Evolutionary conservation across 176 grass and related monocot genomes (phyloP).

Genomic region (Hordeum marinum): DNA sequence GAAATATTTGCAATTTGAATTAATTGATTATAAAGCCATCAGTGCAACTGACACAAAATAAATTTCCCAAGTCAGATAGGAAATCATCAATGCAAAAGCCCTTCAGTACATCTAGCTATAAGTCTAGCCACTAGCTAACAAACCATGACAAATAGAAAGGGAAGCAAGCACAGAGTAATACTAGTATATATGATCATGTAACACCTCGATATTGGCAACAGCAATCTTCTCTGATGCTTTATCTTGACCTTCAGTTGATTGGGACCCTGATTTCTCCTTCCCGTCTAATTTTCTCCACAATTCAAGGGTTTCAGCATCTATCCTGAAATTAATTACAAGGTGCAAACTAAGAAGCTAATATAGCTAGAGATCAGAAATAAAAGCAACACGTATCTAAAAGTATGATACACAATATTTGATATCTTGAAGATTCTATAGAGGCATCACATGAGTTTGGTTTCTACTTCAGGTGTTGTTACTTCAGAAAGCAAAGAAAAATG

Average conservation of each 20-base stretch:
- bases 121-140: background rate
- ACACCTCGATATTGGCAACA: slow-evolving; percentile 65
- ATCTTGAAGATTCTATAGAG: slow-evolving; percentile 10
- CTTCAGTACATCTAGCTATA: background rate
- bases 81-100: background rate
- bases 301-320: slow-evolving; percentile 84
- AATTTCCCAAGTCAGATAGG: background rate
- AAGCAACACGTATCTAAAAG: slow-evolving; percentile 1
- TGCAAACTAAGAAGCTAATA: slow-evolving; percentile 16
- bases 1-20: background rate
- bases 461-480: background rate
- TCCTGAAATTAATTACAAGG: slow-evolving; percentile 55
- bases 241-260: slow-evolving; percentile 43
- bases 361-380: slow-evolving; percentile 2
- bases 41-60: background rate
- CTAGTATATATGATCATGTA: slow-evolving; percentile 14
- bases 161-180: background rate
- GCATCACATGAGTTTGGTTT: background rate
- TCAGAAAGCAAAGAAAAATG: slow-evolving; percentile 5
- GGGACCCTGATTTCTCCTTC: slow-evolving; percentile 37
- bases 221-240: slow-evolving; percentile 45
- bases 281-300: slow-evolving; percentile 58
- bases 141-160: background rate
- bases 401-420: background rate
- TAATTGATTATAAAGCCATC: background rate